Base-by-base conservation (phyloP, 176 grass and related monocot genomes). In the Hsuehochloa calcarea region DNA sequence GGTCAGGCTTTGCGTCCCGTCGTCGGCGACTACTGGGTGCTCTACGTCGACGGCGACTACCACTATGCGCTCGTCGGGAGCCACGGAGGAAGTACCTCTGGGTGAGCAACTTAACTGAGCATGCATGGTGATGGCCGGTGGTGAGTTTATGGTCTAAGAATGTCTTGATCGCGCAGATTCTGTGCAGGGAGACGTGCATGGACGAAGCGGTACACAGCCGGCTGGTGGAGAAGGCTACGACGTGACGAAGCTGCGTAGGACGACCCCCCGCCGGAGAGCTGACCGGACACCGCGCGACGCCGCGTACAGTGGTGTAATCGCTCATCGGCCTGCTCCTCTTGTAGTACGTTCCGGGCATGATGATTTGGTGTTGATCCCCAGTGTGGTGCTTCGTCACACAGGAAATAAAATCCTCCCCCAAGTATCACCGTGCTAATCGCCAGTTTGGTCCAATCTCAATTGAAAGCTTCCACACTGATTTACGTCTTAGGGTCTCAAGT, bases 21-120 rank as follows among this genome's bases (percentile, higher is more conserved):
- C 23, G 65, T 78, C 27, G 90, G 86, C 13, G 84, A 92, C 71
- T 92, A 92, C 25, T 92, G 90, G 86, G 82, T 92, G 16, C 83
- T 92, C 38, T 22, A 55, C 51, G 51, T 20, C 51, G 7, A 56
- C 54, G 90, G 85, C 4, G 78, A 69, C 27, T 89, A 86, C 71
- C 90, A 83, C 34, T 82, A 92, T 44, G 82, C 77, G 10, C 90
- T 56, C 19, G 56, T 23, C 56, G 56, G 22, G 22, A 59, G 22
- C 22, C 56, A 59, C 56, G 22, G 55, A 58, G 19, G 7, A 23
- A 59, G 56, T 23, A 23, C 8, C 56, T 10, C 56, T 59, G 56
- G 22, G 8, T 59, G 56, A 59, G 56, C 22, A 56, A 22, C 54
- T 9, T n/a, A 22, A n/a, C 20, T 56, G 9, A 20, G 20, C 20